phyloP scores from a whole-genome alignment of 176 grass and related monocot genomes.

The Triticum urartu region DNA sequence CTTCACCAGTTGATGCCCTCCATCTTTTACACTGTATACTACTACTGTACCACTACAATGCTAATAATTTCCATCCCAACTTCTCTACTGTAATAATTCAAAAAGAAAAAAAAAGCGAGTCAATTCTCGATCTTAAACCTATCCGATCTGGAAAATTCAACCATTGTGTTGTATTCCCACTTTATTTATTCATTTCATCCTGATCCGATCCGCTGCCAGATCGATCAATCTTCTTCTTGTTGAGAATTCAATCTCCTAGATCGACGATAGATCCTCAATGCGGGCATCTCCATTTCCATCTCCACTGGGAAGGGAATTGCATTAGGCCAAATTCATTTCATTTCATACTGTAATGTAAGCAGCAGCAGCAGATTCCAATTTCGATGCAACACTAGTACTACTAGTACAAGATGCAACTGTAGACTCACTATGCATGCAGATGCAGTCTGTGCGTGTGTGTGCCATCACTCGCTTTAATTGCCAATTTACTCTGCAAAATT shows the following conservation, averaged over 20 bases:
- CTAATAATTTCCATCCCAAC: too few relatives aligned
- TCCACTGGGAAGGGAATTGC: neutral
- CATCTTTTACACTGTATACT: too few relatives aligned
- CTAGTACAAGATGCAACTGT: neutral
- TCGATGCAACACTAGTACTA: neutral
- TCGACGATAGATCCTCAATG: neutral
- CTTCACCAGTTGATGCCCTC: too few relatives aligned
- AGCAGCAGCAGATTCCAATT: neutral
- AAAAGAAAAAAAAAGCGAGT: too few relatives aligned
- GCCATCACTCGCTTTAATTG: constrained; percentile 19
- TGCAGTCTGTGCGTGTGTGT: neutral
- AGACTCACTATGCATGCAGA: neutral
- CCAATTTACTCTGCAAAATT: neutral
- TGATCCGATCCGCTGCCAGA: neutral
- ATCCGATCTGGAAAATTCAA: neutral
- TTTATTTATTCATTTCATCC: neutral
- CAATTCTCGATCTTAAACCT: neutral
- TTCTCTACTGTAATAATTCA: too few relatives aligned
- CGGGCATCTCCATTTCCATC: too few relatives aligned
- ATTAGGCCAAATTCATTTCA: neutral
- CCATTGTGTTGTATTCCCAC: neutral
- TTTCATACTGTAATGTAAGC: too few relatives aligned
- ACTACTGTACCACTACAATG: too few relatives aligned
- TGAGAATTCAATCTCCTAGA: neutral
- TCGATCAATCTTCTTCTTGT: too few relatives aligned